phyloP scores from a whole-genome alignment of 345 rosid species.

The Lepidium sativum region DNA sequence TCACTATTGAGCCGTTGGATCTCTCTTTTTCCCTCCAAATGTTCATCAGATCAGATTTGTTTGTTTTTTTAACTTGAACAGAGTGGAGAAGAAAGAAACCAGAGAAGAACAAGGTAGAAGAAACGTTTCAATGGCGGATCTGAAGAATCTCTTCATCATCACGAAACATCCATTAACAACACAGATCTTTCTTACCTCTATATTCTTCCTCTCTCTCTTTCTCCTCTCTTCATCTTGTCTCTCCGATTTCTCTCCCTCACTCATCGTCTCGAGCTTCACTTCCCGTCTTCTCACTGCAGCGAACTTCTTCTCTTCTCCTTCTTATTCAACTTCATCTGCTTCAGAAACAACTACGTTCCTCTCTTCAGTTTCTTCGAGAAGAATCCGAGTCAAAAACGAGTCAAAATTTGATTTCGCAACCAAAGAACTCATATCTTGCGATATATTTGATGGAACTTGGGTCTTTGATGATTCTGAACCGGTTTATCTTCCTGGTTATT shows the following conservation, averaged over 20 bases:
- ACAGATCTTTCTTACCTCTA: conserved; percentile 29
- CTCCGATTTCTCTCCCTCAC: conserved; percentile 34
- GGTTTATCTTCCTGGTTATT: conserved; percentile 46
- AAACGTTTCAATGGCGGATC: conserved; percentile 20
- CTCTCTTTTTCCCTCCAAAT: conserved; percentile 7
- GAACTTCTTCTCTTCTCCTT: conserved; percentile 35
- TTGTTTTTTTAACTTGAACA: neutral
- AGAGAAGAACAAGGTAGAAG: neutral
- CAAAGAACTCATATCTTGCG: conserved; percentile 42
- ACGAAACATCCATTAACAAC: conserved; percentile 28
- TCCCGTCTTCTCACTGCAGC: conserved; percentile 47
- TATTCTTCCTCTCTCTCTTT: conserved; percentile 44
- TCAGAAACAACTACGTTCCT: conserved; percentile 34
- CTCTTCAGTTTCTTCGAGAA: conserved; percentile 30
- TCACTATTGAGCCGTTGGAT: conserved; percentile 31
- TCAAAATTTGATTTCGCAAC: neutral
- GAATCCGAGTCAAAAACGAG: conserved; percentile 38
- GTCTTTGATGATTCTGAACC: conserved; percentile 42
- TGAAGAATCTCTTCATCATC: conserved; percentile 16
- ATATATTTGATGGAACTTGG: conserved; percentile 60
- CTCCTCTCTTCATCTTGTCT: conserved; percentile 36
- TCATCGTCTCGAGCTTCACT: conserved; percentile 34
- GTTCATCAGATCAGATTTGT: neutral
- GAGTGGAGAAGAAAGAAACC: conserved; percentile 3
- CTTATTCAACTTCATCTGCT: conserved; percentile 13